Evolutionary conservation across 352 stramenopile species (phyloP), one percentile per base, ranked within the genome.

Genomic region (Phytophthora melonis): DNA sequence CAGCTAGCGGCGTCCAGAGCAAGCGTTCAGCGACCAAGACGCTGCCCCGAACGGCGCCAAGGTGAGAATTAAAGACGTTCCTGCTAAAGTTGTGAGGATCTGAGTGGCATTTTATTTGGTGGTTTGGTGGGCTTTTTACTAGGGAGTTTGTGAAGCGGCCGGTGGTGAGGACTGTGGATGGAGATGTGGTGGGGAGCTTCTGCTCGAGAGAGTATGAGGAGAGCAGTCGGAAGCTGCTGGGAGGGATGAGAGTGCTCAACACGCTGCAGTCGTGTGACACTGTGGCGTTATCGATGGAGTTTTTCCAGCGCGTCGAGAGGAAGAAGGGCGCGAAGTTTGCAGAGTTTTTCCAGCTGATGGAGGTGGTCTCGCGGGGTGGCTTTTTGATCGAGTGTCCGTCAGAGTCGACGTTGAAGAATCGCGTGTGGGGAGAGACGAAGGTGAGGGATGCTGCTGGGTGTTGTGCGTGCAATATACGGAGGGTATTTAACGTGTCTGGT

Each of bases 221-320:
- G 5, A 76, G 66, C 18, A 89, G 84, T 60, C 25, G 3, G 16
- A 55, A 68, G 21, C 36, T 94, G 55, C 21, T 86, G 36, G 39
- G 64, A 14, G 64, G 68, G 27, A 55, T 94, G 47, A 70, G 72
- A 49, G 70, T 93, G 21, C 74, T 93, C 25, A 96, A 96, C 60
- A 81, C 83, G 13, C 63, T 79, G 41, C 79, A 89, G 39, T 93
- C 86, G 18, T 96, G 89, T 50, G 89, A 96, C 61, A 92, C 88
- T 0, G 59, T 94, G 47, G 72, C 74, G 39, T 68, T 90, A 13
- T 83, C 78, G 16, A 79, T 88, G 57, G 77, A 63, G 10, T 80
- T 83, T 72, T 88, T 79, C 56, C 49, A 59, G 16, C 27, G 23
- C 5, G 39, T 8, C 0, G 43, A 64, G 36, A 36, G 32, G 8